Evolutionary conservation across 495 filamentous ascomycete species (phyloP).

Genomic region (Beverwykella pulmonaria): DNA sequence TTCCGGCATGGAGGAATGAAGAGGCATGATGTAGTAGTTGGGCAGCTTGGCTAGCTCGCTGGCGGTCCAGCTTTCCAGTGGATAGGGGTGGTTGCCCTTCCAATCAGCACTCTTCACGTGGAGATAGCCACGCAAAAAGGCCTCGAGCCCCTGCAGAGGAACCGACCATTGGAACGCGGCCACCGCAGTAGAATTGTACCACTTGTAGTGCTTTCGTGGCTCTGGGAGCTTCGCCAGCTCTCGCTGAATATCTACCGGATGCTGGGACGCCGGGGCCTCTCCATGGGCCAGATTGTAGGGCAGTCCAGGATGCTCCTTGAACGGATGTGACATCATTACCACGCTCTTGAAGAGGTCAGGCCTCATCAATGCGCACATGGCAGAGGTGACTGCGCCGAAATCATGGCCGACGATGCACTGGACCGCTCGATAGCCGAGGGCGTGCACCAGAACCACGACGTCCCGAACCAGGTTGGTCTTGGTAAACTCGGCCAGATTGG

Average conservation of each 20-base stretch:
- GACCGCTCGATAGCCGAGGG: constrained; percentile 60
- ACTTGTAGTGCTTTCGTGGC: constrained; percentile 69
- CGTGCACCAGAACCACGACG: constrained; percentile 61
- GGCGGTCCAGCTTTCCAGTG: constrained; percentile 59
- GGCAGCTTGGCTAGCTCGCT: constrained; percentile 61
- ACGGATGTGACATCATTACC: constrained; percentile 61
- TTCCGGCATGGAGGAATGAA: constrained; percentile 59
- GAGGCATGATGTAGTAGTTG: constrained; percentile 70
- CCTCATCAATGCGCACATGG: constrained; percentile 62
- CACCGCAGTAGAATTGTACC: constrained; percentile 63
- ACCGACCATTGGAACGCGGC: constrained; percentile 64
- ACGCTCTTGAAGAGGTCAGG: constrained; percentile 65
- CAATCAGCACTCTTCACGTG: constrained; percentile 68
- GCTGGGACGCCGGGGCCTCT: constrained; percentile 10
- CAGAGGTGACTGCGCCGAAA: constrained; percentile 61
- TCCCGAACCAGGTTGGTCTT: constrained; percentile 65
- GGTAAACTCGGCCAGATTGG: constrained; percentile 60
- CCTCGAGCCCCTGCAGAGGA: constrained; percentile 55
- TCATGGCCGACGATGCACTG: constrained; percentile 69
- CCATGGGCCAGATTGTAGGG: constrained; percentile 55
- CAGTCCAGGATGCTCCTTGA: constrained; percentile 53
- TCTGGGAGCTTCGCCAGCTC: constrained; percentile 55
- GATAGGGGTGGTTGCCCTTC: constrained; percentile 56
- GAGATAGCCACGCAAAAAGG: constrained; percentile 68
- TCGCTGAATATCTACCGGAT: constrained; percentile 53